Evolutionary conservation across 345 rosid genomes (phyloP).

Genomic region (Laguncularia racemosa): DNA sequence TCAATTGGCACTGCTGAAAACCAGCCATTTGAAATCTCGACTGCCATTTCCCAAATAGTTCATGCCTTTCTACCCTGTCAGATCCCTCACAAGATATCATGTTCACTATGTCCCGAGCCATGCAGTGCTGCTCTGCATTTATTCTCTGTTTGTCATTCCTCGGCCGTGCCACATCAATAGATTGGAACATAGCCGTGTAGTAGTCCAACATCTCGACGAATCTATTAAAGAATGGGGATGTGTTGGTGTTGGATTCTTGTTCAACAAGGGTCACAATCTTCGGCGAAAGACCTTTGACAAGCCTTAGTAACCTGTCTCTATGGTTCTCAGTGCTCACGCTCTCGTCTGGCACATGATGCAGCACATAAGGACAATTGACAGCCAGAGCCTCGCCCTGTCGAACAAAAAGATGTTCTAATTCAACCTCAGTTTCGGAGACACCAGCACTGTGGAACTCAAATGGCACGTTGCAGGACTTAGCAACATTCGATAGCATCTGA

Average conservation of each 20-base stretch:
- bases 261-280: constrained; percentile 12
- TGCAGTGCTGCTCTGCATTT: constrained; percentile 8
- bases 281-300: constrained; percentile 9
- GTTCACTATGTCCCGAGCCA: constrained; percentile 16
- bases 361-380: constrained; percentile 9
- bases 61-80: constrained; percentile 12
- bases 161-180: constrained; percentile 3
- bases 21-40: constrained; percentile 11
- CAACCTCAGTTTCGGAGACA: constrained; percentile 1
- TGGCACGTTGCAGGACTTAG: constrained; percentile 6
- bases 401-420: background rate
- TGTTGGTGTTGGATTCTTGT: constrained; percentile 17
- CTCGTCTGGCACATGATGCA: constrained; percentile 15
- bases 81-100: constrained; percentile 13
- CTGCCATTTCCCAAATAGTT: constrained; percentile 11
- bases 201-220: constrained; percentile 9
- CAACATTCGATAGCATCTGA: background rate
- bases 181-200: constrained; percentile 10
- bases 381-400: constrained; percentile 4
- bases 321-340: constrained; percentile 14
- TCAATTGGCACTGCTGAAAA: constrained; percentile 1
- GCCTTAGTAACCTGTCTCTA: constrained; percentile 11
- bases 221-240: constrained; percentile 9
- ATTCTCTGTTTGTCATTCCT: constrained; percentile 10
- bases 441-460: constrained; percentile 10